These are phyloP conservation scores for Lachancea sp. DNA, from an alignment of 805 yeast genomes.

Conservation along the genomic window DNA sequence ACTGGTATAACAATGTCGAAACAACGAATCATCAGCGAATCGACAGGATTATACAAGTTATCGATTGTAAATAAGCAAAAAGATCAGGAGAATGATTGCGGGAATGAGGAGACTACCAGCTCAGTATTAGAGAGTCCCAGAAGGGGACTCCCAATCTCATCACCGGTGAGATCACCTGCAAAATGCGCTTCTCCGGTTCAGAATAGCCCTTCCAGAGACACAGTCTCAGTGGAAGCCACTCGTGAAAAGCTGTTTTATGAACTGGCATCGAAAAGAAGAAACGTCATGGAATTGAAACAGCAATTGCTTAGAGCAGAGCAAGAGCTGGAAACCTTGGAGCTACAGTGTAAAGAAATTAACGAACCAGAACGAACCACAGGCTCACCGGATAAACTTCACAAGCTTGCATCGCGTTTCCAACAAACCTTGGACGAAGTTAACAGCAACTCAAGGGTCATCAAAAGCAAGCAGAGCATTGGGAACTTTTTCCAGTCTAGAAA, in stretches of 20 bases:
- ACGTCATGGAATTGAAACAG: conserved; percentile 43
- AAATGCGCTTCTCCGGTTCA: neutral
- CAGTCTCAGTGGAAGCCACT: neutral
- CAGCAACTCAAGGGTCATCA: conserved; percentile 17
- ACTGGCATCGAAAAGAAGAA: conserved; percentile 49
- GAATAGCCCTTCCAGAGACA: neutral
- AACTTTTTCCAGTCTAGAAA: conserved; percentile 15
- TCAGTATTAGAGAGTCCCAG: neutral
- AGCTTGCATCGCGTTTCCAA: conserved; percentile 12
- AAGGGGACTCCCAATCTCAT: conserved; percentile 6
- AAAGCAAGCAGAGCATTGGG: conserved; percentile 20
- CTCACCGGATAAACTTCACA: conserved; percentile 5
- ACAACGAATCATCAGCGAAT: conserved; percentile 42
- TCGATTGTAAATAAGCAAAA: conserved; percentile 19
- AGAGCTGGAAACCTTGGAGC: conserved; percentile 34
- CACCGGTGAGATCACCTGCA: conserved; percentile 1
- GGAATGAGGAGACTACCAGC: neutral
- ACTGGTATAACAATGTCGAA: conserved; percentile 13
- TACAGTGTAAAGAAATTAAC: conserved; percentile 8
- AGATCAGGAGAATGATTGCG: neutral
- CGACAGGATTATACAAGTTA: conserved; percentile 39
- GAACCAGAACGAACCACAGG: neutral
- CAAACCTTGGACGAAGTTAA: conserved; percentile 17
- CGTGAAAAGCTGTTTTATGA: conserved; percentile 28
- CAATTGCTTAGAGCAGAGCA: conserved; percentile 25